A percentile compares a stretch with the other conserved stretches of the same genome.
These are phyloP conservation scores for Leucosporidium scottii DNA, from an alignment of 768 basidiomycete species.

Conservation along the genomic window DNA sequence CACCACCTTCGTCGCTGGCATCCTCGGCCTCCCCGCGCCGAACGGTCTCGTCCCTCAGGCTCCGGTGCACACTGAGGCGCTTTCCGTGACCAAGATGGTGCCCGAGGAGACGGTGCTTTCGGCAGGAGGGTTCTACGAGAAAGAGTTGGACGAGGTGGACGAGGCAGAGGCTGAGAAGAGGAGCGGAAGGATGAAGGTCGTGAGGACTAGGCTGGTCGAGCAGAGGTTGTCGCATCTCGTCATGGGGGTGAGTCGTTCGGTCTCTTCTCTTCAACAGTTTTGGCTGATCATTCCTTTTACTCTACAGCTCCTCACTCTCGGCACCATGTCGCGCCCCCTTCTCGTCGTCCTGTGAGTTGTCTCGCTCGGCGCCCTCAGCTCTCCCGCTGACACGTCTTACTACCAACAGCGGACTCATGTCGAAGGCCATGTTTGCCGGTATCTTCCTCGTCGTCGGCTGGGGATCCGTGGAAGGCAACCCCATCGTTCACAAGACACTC, in stretches of 20 bases:
- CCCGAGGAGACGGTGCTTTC: conserved; percentile 18
- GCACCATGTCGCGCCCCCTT: conserved; percentile 74
- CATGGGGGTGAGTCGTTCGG: conserved; percentile 56
- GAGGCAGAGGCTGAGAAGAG: not conserved
- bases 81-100: conserved; percentile 42
- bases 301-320: conserved; percentile 45
- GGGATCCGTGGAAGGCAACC: conserved; percentile 69
- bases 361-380: not conserved
- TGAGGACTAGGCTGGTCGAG: conserved; percentile 65
- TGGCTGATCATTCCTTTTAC: not conserved
- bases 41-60: conserved; percentile 60
- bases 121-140: conserved; percentile 30
- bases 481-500: conserved; percentile 71
- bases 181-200: conserved; percentile 38
- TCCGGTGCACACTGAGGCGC: conserved; percentile 81
- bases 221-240: conserved; percentile 87
- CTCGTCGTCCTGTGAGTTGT: conserved; percentile 55
- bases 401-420: conserved; percentile 53
- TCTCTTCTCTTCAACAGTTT: conserved; percentile 40
- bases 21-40: conserved; percentile 71
- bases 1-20: conserved; percentile 77
- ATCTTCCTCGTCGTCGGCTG: conserved; percentile 58
- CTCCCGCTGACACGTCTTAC: too few species aligned
- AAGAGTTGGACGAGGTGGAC: conserved; percentile 18
- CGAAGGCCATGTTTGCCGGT: conserved; percentile 50